These are phyloP conservation scores for Tillandsia fasciculata DNA, from an alignment of 176 grass and related monocot genomes.

Conservation along the genomic window DNA sequence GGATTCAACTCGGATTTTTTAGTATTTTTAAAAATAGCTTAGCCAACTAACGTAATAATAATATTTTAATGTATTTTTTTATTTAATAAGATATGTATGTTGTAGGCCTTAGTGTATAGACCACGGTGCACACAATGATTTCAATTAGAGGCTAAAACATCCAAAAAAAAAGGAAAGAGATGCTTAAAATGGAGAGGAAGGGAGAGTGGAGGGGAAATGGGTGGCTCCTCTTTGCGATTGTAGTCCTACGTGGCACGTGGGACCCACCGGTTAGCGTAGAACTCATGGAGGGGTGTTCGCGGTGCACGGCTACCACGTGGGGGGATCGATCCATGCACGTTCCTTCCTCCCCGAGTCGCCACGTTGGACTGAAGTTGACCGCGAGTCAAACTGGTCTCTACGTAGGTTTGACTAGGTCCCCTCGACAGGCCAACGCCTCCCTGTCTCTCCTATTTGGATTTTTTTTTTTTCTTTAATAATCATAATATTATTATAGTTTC, in stretches of 20 bases:
- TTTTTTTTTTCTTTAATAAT: too few relatives aligned
- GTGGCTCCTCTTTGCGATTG: background rate
- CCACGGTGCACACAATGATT: too few relatives aligned
- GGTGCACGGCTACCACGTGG: constrained; percentile 41
- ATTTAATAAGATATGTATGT: too few relatives aligned
- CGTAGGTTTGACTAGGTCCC: background rate
- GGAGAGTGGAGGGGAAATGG: background rate
- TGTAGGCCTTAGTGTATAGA: too few relatives aligned
- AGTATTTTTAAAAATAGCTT: too few relatives aligned
- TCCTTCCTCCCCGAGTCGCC: constrained; percentile 8
- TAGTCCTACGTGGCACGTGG: constrained; percentile 23
- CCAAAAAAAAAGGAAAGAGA: background rate
- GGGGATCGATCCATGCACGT: constrained; percentile 22
- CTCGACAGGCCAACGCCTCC: background rate
- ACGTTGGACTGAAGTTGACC: background rate
- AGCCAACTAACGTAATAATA: too few relatives aligned
- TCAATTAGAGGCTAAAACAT: background rate
- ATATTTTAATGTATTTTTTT: too few relatives aligned
- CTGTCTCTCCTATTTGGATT: too few relatives aligned
- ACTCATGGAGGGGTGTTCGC: constrained; percentile 28
- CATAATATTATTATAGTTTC: too few relatives aligned
- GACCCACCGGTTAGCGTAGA: constrained; percentile 6
- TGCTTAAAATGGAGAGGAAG: background rate
- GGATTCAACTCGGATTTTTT: too few relatives aligned
- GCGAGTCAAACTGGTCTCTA: background rate